These are phyloP conservation scores for Pezicula carpinea DNA, from an alignment of 2,329 filamentous ascomycete species.

Conservation along the genomic window DNA sequence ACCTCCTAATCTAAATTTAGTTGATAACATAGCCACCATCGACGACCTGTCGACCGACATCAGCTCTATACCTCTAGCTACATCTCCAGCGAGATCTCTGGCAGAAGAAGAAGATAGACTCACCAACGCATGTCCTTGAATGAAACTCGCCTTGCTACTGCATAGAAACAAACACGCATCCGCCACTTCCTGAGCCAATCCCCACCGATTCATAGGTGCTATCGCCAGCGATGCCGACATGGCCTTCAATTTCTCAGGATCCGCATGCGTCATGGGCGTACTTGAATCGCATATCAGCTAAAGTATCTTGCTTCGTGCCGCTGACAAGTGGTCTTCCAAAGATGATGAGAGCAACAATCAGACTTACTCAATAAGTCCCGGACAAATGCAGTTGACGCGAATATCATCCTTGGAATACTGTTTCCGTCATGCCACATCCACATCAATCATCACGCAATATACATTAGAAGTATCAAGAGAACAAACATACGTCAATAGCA, in stretches of 20 bases:
- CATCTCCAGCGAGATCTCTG: no score
- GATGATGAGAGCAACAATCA: neutral
- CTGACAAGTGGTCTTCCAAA: neutral
- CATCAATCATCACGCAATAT: neutral
- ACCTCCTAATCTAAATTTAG: no score
- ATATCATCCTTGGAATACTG: slow-evolving; percentile 41
- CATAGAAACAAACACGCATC: slow-evolving; percentile 41
- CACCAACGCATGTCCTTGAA: slow-evolving; percentile 38
- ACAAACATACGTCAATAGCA: slow-evolving; percentile 37
- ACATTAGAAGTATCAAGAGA: neutral
- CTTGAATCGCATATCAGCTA: slow-evolving; percentile 18
- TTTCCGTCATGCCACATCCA: neutral
- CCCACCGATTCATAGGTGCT: slow-evolving; percentile 34
- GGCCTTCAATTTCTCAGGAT: slow-evolving; percentile 22
- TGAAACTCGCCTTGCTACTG: slow-evolving; percentile 40
- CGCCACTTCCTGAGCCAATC: slow-evolving; percentile 40
- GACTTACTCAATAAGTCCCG: slow-evolving; percentile 38
- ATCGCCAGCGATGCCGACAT: slow-evolving; percentile 29
- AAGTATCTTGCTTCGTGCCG: no score
- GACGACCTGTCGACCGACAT: slow-evolving; percentile 13
- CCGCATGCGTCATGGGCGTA: slow-evolving; percentile 37
- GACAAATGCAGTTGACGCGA: slow-evolving; percentile 41
- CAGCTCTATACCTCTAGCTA: neutral
- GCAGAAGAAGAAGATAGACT: slow-evolving; percentile 42
- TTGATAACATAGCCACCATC: slow-evolving; percentile 42